Evolutionary conservation across 2,329 filamentous ascomycete genomes (phyloP).

Genomic region (Aureobasidium sp.): DNA sequence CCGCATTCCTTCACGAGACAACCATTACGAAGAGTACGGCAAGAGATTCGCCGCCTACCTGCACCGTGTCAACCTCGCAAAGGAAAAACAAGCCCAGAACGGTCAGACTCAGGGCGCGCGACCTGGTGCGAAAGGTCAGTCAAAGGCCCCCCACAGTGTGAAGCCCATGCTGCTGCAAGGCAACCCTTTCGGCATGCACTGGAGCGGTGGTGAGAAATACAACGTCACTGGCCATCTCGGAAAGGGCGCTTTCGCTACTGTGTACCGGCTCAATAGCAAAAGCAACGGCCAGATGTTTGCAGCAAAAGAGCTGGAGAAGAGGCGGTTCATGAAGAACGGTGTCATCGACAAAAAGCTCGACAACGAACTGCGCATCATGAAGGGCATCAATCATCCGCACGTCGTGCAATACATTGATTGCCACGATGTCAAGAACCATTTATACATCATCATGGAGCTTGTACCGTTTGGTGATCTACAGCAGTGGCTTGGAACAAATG

Average conservation of each 20-base stretch:
- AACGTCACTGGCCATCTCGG: slow-evolving; percentile 76
- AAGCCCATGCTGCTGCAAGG: slow-evolving; percentile 17
- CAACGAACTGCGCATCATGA: slow-evolving; percentile 97
- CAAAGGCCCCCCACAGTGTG: neutral
- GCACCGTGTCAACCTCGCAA: slow-evolving; percentile 24
- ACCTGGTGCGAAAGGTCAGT: neutral
- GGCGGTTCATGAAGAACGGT: slow-evolving; percentile 86
- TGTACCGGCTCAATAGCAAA: slow-evolving; percentile 83
- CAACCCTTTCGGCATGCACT: slow-evolving; percentile 55
- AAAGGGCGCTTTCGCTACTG: slow-evolving; percentile 88
- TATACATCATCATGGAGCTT: slow-evolving; percentile 97
- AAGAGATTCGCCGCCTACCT: slow-evolving; percentile 63
- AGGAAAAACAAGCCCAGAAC: neutral
- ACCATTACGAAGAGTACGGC: slow-evolving; percentile 57
- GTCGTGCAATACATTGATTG: slow-evolving; percentile 90
- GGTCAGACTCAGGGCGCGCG: neutral
- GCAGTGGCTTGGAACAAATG: slow-evolving; percentile 54
- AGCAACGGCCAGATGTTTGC: slow-evolving; percentile 76
- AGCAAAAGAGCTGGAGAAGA: slow-evolving; percentile 91
- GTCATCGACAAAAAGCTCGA: slow-evolving; percentile 84
- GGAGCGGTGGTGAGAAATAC: slow-evolving; percentile 75
- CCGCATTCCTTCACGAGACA: slow-evolving; percentile 65
- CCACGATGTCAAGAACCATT: slow-evolving; percentile 66
- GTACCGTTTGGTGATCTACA: slow-evolving; percentile 76
- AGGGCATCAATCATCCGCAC: slow-evolving; percentile 70